Percentiles rank a stretch among this genome's conserved stretches.
Conservation (phyloP, 768 basidiomycete species). For the Hemileccinum rubropunctum region DNA sequence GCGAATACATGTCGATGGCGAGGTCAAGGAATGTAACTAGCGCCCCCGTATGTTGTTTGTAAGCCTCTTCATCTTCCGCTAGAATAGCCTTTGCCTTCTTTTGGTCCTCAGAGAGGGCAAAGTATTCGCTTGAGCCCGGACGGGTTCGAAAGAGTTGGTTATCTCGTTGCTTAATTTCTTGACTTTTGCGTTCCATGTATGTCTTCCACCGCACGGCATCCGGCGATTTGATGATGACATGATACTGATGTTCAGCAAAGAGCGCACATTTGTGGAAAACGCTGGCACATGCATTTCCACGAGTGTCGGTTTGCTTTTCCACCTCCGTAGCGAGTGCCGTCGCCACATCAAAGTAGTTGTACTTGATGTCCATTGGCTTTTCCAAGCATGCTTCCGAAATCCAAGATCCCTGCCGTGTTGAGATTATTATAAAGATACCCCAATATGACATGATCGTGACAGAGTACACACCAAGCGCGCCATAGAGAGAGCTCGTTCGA, state of each 20-base stretch:
- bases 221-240: constrained; percentile 62
- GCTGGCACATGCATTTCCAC: constrained; percentile 41
- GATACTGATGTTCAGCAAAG: constrained; percentile 89
- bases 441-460: background rate
- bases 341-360: constrained; percentile 69
- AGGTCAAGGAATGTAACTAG: constrained; percentile 63
- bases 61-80: constrained; percentile 49
- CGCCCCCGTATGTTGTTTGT: constrained; percentile 40
- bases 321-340: constrained; percentile 31
- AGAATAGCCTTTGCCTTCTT: constrained; percentile 47
- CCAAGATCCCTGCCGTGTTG: constrained; percentile 75
- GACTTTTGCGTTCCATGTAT: constrained; percentile 68
- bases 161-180: constrained; percentile 61
- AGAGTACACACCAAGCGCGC: constrained; percentile 58
- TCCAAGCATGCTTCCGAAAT: constrained; percentile 81
- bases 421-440: background rate
- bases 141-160: constrained; percentile 30
- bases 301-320: constrained; percentile 20
- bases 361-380: constrained; percentile 68
- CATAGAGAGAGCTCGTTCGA: constrained; percentile 45
- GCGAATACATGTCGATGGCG: constrained; percentile 85
- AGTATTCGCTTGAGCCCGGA: constrained; percentile 15
- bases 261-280: constrained; percentile 81
- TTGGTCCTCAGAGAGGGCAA: constrained; percentile 36
- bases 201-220: constrained; percentile 67